A percentile compares a stretch with the other conserved stretches of the same genome.
phyloP scores from a whole-genome alignment of 306 rosid species.

The Malus sieversii region DNA sequence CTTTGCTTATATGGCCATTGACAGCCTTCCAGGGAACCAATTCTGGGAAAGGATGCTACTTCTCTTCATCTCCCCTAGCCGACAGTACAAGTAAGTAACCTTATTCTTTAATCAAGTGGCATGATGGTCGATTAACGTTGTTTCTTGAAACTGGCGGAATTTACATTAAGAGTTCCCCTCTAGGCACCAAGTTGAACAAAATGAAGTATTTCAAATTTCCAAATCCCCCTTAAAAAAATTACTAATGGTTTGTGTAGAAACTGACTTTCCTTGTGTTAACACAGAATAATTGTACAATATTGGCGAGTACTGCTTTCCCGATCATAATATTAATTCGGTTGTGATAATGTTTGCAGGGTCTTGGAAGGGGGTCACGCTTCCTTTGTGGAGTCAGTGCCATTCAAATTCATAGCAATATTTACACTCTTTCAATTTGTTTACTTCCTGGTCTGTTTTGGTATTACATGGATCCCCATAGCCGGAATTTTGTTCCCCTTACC shows the following conservation, averaged over 20 bases:
- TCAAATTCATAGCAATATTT: slow-evolving; percentile 42
- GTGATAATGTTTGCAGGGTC: slow-evolving; percentile 37
- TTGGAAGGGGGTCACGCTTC: slow-evolving; percentile 74
- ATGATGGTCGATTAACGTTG: not conserved
- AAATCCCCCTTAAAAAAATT: not conserved
- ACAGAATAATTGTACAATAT: not conserved
- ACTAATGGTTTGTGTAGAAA: not conserved
- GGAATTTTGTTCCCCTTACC: slow-evolving; percentile 81
- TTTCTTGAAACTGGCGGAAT: not conserved
- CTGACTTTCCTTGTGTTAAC: no score
- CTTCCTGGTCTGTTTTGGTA: slow-evolving; percentile 60
- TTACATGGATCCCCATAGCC: slow-evolving; percentile 86
- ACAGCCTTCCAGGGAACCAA: slow-evolving; percentile 91
- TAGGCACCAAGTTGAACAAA: not conserved
- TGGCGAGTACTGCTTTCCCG: not conserved
- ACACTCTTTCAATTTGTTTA: slow-evolving; percentile 65
- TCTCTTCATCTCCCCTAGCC: slow-evolving; percentile 55
- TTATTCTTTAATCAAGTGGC: slow-evolving; percentile 5
- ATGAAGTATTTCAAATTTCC: not conserved
- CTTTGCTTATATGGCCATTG: slow-evolving; percentile 87
- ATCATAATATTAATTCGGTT: not conserved
- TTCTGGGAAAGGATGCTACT: slow-evolving; percentile 77
- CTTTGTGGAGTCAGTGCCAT: slow-evolving; percentile 68
- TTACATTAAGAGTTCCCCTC: not conserved
- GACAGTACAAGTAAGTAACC: slow-evolving; percentile 59